These are phyloP conservation scores for Simmondsia chinensis DNA, from an alignment of 148 eudicot genomes.

Conservation along the genomic window DNA sequence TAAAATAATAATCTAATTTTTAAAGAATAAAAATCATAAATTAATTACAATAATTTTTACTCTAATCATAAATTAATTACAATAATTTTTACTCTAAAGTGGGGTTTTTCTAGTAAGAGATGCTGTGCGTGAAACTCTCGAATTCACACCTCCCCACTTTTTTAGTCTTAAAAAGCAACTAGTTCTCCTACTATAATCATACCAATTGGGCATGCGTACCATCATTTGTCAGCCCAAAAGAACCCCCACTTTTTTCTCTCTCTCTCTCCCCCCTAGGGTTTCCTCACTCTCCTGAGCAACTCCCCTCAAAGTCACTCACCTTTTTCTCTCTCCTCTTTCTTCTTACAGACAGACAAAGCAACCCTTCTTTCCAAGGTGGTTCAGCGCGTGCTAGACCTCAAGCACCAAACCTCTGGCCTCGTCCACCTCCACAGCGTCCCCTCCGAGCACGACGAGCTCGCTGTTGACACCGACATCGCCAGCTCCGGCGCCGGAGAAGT, in stretches of 20 bases:
- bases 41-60: no score
- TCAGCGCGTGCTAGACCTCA: constrained; percentile 28
- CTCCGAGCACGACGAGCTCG: constrained; percentile 19
- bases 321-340: background rate
- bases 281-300: background rate
- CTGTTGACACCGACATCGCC: constrained; percentile 11
- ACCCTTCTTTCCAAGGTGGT: constrained; percentile 39
- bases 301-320: background rate
- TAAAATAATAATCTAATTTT: no score
- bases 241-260: background rate
- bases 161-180: background rate
- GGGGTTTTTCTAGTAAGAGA: no score
- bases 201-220: background rate
- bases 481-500: background rate
- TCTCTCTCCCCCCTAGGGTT: no score
- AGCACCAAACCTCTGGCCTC: constrained; percentile 28
- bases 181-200: background rate
- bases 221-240: background rate
- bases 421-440: constrained; percentile 13
- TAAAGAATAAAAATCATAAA: no score
- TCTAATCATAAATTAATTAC: no score
- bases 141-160: no score
- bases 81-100: no score
- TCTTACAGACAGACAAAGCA: constrained; percentile 34
- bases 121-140: no score